Conservation (phyloP, 164 flowering plant genomes). For the Protea cynaroides region DNA sequence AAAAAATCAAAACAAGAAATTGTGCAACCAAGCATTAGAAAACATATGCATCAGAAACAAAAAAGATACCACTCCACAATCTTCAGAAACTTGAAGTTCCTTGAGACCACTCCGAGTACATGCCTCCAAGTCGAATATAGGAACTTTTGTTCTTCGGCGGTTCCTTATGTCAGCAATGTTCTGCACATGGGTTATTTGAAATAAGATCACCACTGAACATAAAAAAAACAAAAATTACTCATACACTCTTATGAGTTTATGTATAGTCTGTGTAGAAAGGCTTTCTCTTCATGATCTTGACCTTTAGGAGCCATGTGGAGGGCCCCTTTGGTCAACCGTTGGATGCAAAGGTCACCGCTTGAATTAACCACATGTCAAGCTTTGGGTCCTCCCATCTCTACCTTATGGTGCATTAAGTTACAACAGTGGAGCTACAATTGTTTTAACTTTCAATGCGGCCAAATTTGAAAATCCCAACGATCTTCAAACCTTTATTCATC, state of each 20-base stretch:
- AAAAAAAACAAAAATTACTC: neutral
- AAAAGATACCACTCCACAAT: conserved; percentile 83
- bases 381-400: too few species aligned
- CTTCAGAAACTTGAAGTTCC: conserved; percentile 93
- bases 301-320: too few species aligned
- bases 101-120: conserved; percentile 81
- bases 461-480: too few species aligned
- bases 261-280: neutral
- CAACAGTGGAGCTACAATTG: too few species aligned
- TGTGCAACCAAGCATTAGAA: neutral
- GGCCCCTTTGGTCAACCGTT: too few species aligned
- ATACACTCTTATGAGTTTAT: neutral
- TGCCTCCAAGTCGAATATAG: conserved; percentile 87
- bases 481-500: too few species aligned
- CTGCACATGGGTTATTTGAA: conserved; percentile 36
- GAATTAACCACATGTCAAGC: too few species aligned
- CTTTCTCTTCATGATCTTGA: too few species aligned
- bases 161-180: conserved; percentile 82
- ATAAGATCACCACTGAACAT: neutral
- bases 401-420: too few species aligned
- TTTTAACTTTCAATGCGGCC: too few species aligned
- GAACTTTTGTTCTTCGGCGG: conserved; percentile 68
- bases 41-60: neutral
- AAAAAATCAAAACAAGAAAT: neutral
- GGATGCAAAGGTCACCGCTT: too few species aligned